These are phyloP conservation scores for Bremia lactucae DNA, from an alignment of 352 stramenopile species.

Conservation along the genomic window DNA sequence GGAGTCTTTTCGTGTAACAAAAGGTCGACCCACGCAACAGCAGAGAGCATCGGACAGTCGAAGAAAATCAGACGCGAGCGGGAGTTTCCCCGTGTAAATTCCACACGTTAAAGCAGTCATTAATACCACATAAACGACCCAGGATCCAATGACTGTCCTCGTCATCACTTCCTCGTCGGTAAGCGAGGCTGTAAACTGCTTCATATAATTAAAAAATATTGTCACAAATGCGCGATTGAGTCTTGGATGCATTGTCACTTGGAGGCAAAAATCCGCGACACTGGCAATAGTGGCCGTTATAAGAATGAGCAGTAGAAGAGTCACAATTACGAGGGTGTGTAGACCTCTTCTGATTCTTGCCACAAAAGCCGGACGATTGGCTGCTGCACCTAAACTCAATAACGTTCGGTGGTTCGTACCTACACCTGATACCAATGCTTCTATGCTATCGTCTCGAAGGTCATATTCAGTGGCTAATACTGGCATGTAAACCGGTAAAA, in stretches of 20 bases:
- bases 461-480: conserved; percentile 51
- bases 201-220: conserved; percentile 57
- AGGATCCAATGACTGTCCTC: conserved; percentile 38
- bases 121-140: conserved; percentile 37
- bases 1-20: conserved; percentile 38
- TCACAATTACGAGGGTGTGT: conserved; percentile 23
- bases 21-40: conserved; percentile 22
- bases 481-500: conserved; percentile 51
- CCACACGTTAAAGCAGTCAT: conserved; percentile 39
- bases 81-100: conserved; percentile 40
- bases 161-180: conserved; percentile 52
- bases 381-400: conserved; percentile 19
- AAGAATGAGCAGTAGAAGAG: conserved; percentile 39
- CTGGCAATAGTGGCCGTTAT: conserved; percentile 45
- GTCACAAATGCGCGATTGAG: conserved; percentile 57
- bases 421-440: conserved; percentile 14
- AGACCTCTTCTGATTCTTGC: conserved; percentile 10
- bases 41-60: conserved; percentile 24
- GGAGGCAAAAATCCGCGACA: conserved; percentile 60
- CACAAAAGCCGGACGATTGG: conserved; percentile 13
- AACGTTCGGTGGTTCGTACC: conserved; percentile 40
- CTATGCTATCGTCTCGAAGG: conserved; percentile 20
- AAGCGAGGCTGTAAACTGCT: conserved; percentile 46
- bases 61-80: conserved; percentile 41
- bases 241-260: conserved; percentile 56